phyloP scores from a whole-genome alignment of 495 filamentous ascomycete genomes.

The Neurospora pannonica region DNA sequence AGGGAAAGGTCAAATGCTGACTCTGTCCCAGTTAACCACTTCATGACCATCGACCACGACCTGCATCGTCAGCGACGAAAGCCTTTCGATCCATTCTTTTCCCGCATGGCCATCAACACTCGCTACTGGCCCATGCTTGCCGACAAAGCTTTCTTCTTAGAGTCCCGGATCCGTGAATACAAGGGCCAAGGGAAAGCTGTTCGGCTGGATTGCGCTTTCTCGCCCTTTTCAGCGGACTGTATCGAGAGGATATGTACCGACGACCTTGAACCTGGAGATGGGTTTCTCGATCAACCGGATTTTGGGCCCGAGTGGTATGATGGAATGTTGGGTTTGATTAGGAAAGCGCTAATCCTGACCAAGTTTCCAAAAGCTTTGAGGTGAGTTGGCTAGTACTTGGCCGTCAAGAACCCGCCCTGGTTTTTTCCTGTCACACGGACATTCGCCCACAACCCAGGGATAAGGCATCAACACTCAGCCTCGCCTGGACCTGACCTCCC shows the following conservation, averaged over 20 bases:
- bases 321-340: slow-evolving; percentile 4
- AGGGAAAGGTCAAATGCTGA: not conserved
- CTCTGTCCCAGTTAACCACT: not conserved
- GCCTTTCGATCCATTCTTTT: slow-evolving; percentile 15
- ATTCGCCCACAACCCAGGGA: too few species aligned
- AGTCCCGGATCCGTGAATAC: not conserved
- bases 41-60: slow-evolving; percentile 11
- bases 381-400: not conserved
- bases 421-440: too few species aligned
- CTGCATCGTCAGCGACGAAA: slow-evolving; percentile 11
- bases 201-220: slow-evolving; percentile 22
- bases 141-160: not conserved
- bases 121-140: slow-evolving; percentile 10
- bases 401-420: not conserved
- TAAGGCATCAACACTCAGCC: too few species aligned
- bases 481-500: too few species aligned
- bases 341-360: slow-evolving; percentile 11
- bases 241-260: slow-evolving; percentile 7
- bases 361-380: slow-evolving; percentile 12
- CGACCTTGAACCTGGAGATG: not conserved
- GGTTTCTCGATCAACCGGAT: slow-evolving; percentile 5
- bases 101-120: slow-evolving; percentile 1
- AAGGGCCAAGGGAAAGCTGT: slow-evolving; percentile 8
- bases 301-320: slow-evolving; percentile 9
- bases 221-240: slow-evolving; percentile 7